These are phyloP conservation scores for Saccharata proteae DNA, from an alignment of 2,329 filamentous ascomycete genomes.

Conservation along the genomic window DNA sequence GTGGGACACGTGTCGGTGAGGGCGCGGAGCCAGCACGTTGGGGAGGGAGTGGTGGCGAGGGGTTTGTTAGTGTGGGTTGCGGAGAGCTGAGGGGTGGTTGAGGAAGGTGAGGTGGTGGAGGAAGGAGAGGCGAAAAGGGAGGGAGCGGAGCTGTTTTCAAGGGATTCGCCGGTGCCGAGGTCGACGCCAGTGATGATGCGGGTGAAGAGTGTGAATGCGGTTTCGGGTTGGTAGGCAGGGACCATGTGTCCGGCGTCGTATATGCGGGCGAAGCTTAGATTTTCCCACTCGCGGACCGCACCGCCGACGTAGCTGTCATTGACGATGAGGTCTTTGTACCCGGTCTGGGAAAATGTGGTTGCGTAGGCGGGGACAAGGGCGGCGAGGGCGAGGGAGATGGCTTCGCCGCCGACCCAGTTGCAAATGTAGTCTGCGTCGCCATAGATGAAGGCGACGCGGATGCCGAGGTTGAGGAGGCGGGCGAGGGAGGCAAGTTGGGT, in stretches of 20 bases:
- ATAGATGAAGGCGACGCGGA: slow-evolving; percentile 57
- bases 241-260: slow-evolving; percentile 43
- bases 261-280: slow-evolving; percentile 41
- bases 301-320: slow-evolving; percentile 59
- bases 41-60: slow-evolving; percentile 32
- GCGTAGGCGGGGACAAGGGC: slow-evolving; percentile 31
- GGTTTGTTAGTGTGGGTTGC: slow-evolving; percentile 45
- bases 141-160: slow-evolving; percentile 28
- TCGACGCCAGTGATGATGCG: slow-evolving; percentile 38
- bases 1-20: slow-evolving; percentile 40
- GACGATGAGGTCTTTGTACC: slow-evolving; percentile 60
- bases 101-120: slow-evolving; percentile 23
- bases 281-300: slow-evolving; percentile 63
- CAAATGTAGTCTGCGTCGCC: slow-evolving; percentile 47
- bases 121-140: slow-evolving; percentile 43
- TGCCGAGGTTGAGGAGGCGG: slow-evolving; percentile 27
- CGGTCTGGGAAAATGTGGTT: slow-evolving; percentile 48
- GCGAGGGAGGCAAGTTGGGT: slow-evolving; percentile 29
- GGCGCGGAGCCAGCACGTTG: slow-evolving; percentile 50
- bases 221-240: slow-evolving; percentile 35
- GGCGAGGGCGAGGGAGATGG: slow-evolving; percentile 48
- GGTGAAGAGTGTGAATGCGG: slow-evolving; percentile 40
- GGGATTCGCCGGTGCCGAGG: slow-evolving; percentile 35
- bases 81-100: slow-evolving; percentile 44
- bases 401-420: slow-evolving; percentile 63